Evolutionary conservation across 73 alveolate species (phyloP).

Genomic region (Tetrahymena thermophila): DNA sequence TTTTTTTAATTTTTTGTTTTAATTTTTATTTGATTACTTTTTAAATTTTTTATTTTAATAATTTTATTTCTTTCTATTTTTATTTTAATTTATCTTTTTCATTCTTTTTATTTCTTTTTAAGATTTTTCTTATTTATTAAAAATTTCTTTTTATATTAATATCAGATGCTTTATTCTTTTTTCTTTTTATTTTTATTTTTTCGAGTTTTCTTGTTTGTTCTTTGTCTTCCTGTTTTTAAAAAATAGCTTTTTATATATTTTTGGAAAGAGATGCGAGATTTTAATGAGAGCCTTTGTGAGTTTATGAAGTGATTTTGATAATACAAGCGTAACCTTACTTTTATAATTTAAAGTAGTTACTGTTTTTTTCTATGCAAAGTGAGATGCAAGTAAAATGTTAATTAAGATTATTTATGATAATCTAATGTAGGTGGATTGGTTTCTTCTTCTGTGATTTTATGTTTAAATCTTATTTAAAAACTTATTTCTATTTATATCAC

Average conservation of each 20-base stretch:
- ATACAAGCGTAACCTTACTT: constrained; percentile 2
- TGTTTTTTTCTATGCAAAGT: background rate
- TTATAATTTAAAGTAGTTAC: background rate
- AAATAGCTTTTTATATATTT: background rate
- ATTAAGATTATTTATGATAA: no score
- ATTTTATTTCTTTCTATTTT: background rate
- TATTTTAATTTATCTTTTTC: no score
- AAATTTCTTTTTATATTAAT: background rate
- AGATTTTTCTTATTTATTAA: background rate
- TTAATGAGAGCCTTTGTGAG: background rate
- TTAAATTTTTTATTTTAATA: no score
- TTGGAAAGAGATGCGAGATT: background rate
- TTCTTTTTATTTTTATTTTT: background rate
- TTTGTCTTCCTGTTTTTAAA: background rate
- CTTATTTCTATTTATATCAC: background rate
- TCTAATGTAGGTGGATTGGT: background rate
- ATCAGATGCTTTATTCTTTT: background rate
- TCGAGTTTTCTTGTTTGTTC: background rate
- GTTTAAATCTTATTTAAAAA: background rate
- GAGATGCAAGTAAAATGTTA: background rate
- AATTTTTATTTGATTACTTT: background rate
- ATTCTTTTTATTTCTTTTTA: no score
- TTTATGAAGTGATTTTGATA: background rate
- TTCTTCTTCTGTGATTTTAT: background rate
- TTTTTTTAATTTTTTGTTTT: no score